phyloP scores from a whole-genome alignment of 352 stramenopile species.

The Phytophthora tubulina region DNA sequence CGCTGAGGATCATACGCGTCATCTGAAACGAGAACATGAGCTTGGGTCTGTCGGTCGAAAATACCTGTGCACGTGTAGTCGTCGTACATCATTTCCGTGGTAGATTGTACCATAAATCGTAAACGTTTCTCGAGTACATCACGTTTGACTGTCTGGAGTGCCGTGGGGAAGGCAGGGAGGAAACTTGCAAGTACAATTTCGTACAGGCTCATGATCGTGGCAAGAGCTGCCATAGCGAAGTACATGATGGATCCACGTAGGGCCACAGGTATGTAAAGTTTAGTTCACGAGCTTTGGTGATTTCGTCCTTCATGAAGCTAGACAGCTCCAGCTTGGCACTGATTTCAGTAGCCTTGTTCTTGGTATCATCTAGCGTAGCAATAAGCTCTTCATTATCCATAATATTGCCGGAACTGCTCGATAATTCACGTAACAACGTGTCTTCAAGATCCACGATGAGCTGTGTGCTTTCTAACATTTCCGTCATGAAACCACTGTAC shows the following conservation, averaged over 20 bases:
- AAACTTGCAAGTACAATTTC: constrained; percentile 95
- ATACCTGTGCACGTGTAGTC: constrained; percentile 97
- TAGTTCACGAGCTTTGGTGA: constrained; percentile 85
- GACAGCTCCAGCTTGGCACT: constrained; percentile 93
- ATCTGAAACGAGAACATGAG: constrained; percentile 98
- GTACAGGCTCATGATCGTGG: constrained; percentile 96
- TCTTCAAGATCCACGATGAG: constrained; percentile 95
- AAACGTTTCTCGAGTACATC: constrained; percentile 92
- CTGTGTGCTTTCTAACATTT: constrained; percentile 95
- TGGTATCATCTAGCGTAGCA: constrained; percentile 94
- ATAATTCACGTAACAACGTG: constrained; percentile 92
- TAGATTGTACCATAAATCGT: constrained; percentile 90
- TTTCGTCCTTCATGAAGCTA: constrained; percentile 95
- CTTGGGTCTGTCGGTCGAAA: constrained; percentile 95
- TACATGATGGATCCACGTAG: constrained; percentile 95
- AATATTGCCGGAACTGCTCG: constrained; percentile 92
- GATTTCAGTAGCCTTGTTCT: constrained; percentile 95
- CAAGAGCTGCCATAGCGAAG: constrained; percentile 93
- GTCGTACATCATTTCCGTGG: constrained; percentile 96
- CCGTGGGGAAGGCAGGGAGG: constrained; percentile 92
- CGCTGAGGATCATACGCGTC: constrained; percentile 95
- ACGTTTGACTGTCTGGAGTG: constrained; percentile 92
- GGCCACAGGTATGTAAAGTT: constrained; percentile 92
- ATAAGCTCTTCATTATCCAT: constrained; percentile 97
- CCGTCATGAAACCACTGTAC: constrained; percentile 91